phyloP scores from a whole-genome alignment of 108 stramenopile species.

The Nannochloropsis gaditana region DNA sequence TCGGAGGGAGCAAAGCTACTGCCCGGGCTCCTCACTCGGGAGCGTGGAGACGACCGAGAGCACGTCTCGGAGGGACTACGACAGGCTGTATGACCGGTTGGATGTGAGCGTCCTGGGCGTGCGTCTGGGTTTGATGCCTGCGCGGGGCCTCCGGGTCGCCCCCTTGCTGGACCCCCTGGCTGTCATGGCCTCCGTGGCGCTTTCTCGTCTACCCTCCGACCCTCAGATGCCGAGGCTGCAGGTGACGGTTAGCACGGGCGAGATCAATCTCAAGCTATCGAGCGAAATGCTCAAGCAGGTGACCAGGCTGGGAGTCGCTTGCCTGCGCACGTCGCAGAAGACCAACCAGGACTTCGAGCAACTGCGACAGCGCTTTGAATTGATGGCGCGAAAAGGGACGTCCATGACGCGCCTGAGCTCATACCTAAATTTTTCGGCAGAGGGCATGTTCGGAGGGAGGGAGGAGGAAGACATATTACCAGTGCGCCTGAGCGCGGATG shows the following conservation, averaged over 20 bases:
- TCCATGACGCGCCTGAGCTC: not conserved
- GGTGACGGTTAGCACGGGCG: not conserved
- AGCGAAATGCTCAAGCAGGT: not conserved
- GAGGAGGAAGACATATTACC: not conserved
- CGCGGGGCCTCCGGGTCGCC: not conserved
- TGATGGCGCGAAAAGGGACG: not conserved
- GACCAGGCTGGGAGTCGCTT: not conserved
- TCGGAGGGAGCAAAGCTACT: too few relatives aligned
- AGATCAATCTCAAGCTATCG: not conserved
- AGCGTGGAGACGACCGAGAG: not conserved
- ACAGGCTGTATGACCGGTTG: not conserved
- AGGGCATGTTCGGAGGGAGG: not conserved
- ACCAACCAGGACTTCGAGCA: not conserved
- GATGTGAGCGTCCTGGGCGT: not conserved
- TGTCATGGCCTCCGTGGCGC: not conserved
- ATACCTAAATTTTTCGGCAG: not conserved
- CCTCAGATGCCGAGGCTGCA: not conserved
- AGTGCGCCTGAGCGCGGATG: not conserved
- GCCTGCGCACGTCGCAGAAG: not conserved
- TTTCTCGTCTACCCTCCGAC: slow-evolving; percentile 19
- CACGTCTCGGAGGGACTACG: not conserved
- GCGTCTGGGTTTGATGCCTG: not conserved
- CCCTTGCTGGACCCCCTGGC: not conserved
- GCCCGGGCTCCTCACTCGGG: not conserved
- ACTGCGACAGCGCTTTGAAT: not conserved